Conservation (phyloP, 2,329 filamentous ascomycete genomes). For the Lithohypha guttulata region DNA sequence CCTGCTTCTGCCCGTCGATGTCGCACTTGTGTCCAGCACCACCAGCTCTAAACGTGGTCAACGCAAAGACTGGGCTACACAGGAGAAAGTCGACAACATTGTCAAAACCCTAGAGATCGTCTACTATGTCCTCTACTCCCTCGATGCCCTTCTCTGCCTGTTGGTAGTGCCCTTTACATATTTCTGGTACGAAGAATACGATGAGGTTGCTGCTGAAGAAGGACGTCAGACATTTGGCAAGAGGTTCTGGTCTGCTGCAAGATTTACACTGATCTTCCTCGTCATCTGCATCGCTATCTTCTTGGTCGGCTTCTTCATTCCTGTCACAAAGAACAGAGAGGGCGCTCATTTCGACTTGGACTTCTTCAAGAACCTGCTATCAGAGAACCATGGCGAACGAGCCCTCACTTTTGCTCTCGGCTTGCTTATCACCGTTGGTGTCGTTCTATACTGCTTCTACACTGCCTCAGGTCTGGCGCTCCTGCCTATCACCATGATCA, state of each 20-base stretch:
- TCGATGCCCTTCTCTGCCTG: conserved; percentile 82
- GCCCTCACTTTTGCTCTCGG: conserved; percentile 83
- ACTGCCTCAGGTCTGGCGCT: conserved; percentile 81
- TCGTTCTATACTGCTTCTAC: conserved; percentile 76
- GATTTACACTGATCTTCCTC: conserved; percentile 82
- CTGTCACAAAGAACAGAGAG: conserved; percentile 57
- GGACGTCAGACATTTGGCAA: conserved; percentile 60
- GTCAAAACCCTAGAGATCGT: conserved; percentile 71
- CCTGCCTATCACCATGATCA: conserved; percentile 82
- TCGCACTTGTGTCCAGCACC: conserved; percentile 87
- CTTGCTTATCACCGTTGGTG: conserved; percentile 77
- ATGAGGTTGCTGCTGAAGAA: conserved; percentile 75
- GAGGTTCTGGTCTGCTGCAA: conserved; percentile 71
- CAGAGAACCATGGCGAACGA: conserved; percentile 78
- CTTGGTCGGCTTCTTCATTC: conserved; percentile 87
- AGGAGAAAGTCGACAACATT: conserved; percentile 66
- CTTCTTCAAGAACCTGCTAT: conserved; percentile 76
- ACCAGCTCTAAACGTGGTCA: conserved; percentile 61
- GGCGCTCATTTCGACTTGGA: conserved; percentile 69
- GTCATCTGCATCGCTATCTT: conserved; percentile 66
- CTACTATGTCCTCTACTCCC: conserved; percentile 85
- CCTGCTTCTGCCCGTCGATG: conserved; percentile 85
- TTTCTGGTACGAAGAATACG: conserved; percentile 97
- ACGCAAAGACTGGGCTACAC: conserved; percentile 93
- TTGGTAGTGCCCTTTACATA: conserved; percentile 90